Evolutionary conservation across 2,329 filamentous ascomycete genomes (phyloP), one percentile per base, ranked within the genome.

Genomic region (Westerdykella ornata): DNA sequence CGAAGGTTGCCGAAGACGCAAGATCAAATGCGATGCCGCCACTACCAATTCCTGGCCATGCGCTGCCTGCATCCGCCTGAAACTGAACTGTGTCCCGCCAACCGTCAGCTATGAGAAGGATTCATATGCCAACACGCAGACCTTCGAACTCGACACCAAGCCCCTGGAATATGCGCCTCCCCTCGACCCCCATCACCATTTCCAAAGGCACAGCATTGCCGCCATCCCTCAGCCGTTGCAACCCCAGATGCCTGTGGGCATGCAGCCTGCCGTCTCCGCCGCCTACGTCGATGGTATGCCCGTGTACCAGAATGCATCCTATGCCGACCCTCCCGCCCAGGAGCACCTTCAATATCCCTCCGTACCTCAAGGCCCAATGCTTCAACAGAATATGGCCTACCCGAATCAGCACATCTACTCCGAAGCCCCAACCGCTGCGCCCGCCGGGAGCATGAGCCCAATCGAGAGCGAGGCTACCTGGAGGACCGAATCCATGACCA

Each of bases 11-110:
- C 80, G 90, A 47, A 83, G 88, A 68, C 81, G 90, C 59, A 98
- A 98, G 69, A 98, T 98, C 64, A 95, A 95, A 67, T 98, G 90
- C 70, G 92, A 97, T 71, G 88, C 90, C 39, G 90, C 90, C 15
- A 95, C 90, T 12, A 96, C 89, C 31, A 96, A 97, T 66, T 88
- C 88, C 29, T 97, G 92, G 90, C 92, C 92, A 19, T 97, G 90
- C 67, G 92, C 89, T 31, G 88, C 92, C 28, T 98, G 90, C 65
- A 84, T 88, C 47, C 81, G 90, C 37, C 73, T 97, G 48, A 97
- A 96, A 71, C 77, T 96, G 45, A 86, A 92, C 57, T 97, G 92
- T 65, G 83, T 96, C 18, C 88, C 88, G 35, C 92, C 90, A 3
- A 88, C 87, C 42, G 82, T 88, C 44, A 81, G 80, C 47, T 84